Conservation (phyloP, 495 filamentous ascomycete species). For the Tuber borchii region DNA sequence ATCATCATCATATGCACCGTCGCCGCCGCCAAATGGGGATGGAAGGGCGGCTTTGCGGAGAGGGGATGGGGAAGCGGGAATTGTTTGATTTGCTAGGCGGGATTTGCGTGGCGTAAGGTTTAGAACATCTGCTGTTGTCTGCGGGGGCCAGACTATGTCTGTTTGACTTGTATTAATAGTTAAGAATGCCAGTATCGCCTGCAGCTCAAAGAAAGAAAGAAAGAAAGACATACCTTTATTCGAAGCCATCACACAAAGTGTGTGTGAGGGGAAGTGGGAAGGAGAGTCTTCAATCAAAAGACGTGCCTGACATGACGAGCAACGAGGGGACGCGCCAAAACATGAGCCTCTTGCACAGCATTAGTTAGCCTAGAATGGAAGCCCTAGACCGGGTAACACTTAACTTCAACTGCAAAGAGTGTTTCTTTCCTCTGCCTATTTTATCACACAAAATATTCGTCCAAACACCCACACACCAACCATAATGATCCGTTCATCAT, state of each 20-base stretch:
- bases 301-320: background rate
- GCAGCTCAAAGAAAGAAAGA: constrained; percentile 1
- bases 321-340: background rate
- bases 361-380: background rate
- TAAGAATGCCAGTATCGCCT: background rate
- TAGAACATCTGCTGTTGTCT: constrained; percentile 39
- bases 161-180: background rate
- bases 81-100: constrained; percentile 17
- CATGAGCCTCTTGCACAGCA: background rate
- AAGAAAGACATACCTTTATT: constrained; percentile 25
- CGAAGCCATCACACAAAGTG: constrained; percentile 17
- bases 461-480: background rate
- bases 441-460: background rate
- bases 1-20: constrained; percentile 44
- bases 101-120: constrained; percentile 39
- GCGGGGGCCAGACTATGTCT: constrained; percentile 40
- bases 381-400: background rate
- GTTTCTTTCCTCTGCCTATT: background rate
- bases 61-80: constrained; percentile 35
- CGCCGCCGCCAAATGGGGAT: constrained; percentile 32
- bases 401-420: background rate
- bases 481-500: constrained; percentile 25
- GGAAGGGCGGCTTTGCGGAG: constrained; percentile 28
- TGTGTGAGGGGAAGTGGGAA: background rate
- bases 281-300: background rate